Evolutionary conservation across 768 basidiomycete genomes (phyloP), one percentile per base, ranked within the genome.

Genomic region (Boletus barrowsii): DNA sequence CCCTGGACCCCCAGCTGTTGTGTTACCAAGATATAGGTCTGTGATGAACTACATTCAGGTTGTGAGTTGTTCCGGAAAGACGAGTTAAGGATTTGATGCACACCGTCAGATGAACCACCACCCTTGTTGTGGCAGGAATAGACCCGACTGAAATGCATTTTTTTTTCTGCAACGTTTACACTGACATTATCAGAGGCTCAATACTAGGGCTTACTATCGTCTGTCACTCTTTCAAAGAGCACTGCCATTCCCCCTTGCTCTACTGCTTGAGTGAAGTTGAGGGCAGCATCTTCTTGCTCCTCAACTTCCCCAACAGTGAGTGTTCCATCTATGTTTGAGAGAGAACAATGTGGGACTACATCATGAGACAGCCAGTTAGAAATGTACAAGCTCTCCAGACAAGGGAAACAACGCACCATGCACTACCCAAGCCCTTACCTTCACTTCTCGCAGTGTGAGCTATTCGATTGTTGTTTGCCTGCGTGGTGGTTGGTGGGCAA

Each of bases 121-220:
- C 75, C 1, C 64, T 75, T 39, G 74, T 58, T 3, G 58, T 55
- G 0, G 78, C 68, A 30, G 79, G 78, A 47, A 84, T 75, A 0
- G 79, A 76, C 10, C 83, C 83, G 4, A 84, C 60, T 4, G 83
- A 84, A 33, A 84, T 80, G 11, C n/a, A n/a, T n/a, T n/a, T n/a
- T n/a, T n/a, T n/a, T n/a, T n/a, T n/a, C n/a, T n/a, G 26, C 30
- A 6, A 3, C 10, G 7, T 53, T 29, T 24, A 8, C 9, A 32
- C 53, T 22, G 46, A 24, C 6, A 5, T 22, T 33, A 32, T 42
- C 18, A 45, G 7, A n/a, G 0, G 26, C 3, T 11, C 4, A 2
- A 24, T n/a, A n/a, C n/a, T 5, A 32, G 17, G 13, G 62, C 80
- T 62, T 43, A 83, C 83, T 70, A 51, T 83, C 83, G 48, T 80